Base-by-base conservation (phyloP, 2,329 filamentous ascomycete species). In the Zymoseptoria pseudotritici region DNA sequence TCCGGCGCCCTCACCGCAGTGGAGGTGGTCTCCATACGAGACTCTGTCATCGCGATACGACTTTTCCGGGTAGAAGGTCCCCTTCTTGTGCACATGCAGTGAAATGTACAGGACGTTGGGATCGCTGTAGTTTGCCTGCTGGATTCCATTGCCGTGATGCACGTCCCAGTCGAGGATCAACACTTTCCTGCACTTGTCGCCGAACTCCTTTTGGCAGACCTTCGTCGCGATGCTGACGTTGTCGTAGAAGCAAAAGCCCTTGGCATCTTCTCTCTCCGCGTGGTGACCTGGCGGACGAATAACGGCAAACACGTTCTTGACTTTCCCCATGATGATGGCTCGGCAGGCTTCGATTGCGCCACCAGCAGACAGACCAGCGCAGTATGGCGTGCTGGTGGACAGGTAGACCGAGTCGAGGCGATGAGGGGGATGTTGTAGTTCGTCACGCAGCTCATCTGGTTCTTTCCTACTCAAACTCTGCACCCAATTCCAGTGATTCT, bases 221-320 rank as follows among this genome's bases (percentile, higher is more conserved):
- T 85, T 88, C n/a, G 91, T 87, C 1, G 92, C 93, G 60, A 99
- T 89, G 20, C 90, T 91, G 2, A 97, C 94, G 70, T 99, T 99
- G 77, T 99, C 97, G 78, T 97, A 97, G 61, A 97, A 84, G 73
- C 94, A 99, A 71, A 99, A 99, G 0, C 94, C 94, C 82, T 96
- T 94, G 0, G 93, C 84, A 42, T 86, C 81, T 68, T 94, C 83
- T 60, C 85, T 86, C 72, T 99, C 94, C 0, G 94, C 94, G 74
- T 99, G 94, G 70, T 99, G 94, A 0, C 94, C 94, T 0, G 94
- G 94, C 1, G 94, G 94, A 13, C 94, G 85, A 68, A 99, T 96
- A 46, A 99, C 88, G 1, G 94, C 94, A 72, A 99, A 94, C 0
- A 90, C 91, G 70, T 99, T 99, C 74, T 95, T 96, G 56, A 97